Evolutionary conservation across 1,284 basidiomycete genomes (phyloP), one percentile per base, ranked within the genome.

Genomic region (Pseudozyma hubeiensis): DNA sequence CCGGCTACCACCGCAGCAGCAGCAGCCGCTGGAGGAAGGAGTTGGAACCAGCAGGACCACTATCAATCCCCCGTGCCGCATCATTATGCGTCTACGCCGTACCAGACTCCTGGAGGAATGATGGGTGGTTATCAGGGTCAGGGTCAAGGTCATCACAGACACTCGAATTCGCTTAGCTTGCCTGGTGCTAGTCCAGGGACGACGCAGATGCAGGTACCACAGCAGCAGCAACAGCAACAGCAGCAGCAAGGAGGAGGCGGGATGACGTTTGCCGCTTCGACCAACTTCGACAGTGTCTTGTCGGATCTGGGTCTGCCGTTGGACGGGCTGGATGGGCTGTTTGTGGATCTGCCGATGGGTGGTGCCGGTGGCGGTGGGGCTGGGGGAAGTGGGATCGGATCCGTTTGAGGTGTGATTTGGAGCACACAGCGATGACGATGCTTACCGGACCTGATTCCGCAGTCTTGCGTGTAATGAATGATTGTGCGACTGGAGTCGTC

Each of bases 261-360:
- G 13, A 7, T 9, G 17, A 24, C 19, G 14, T 51, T 64, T 24
- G 33, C 31, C 11, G 53, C 67, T 7, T 46, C 53, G 13, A 75
- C 66, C n/a, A 70, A 70, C 57, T 75, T 75, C 43, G 72, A 75
- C n/a, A 69, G 49, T 29, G 72, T 75, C 2, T 50, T 75, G 5
- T 55, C 51, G 24, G 72, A 75, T 24, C 43, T 75, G 0, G 72
- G 72, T 11, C 17, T 75, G 37, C 71, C 72, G 2, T 19, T 70
- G 35, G 66, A 75, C 31, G 72, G 72, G 1, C 30, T 75, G 44
- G 72, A 75, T 50, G 72, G 63, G 0, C 53, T 75, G 50, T 75
- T 75, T 47, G 66, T 58, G 5, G 72, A 75, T 43, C 55, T 64
- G 43, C 71, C 71, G 1, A 65, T 71, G 37, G 61, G 64, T 29